phyloP scores from a whole-genome alignment of 495 filamentous ascomycete genomes.

The Aspergillus kassunensis region DNA sequence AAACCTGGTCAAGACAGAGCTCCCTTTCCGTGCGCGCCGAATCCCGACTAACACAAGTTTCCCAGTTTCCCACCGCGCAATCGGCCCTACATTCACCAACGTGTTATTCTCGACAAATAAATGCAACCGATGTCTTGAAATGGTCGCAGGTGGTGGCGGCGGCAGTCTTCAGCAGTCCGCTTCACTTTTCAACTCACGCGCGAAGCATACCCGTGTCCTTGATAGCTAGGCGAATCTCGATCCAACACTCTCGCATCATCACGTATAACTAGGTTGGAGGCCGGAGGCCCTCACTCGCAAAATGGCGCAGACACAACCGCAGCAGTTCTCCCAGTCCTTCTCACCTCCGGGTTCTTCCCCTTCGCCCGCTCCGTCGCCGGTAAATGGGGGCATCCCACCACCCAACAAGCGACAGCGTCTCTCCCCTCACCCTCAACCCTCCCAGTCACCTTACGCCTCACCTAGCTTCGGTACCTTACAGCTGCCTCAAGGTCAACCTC shows the following conservation, averaged over 20 bases:
- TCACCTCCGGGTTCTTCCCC: constrained; percentile 53
- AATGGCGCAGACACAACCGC: constrained; percentile 65
- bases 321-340: constrained; percentile 48
- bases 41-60: constrained; percentile 11
- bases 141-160: constrained; percentile 41
- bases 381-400: constrained; percentile 40
- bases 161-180: constrained; percentile 43
- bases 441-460: constrained; percentile 47
- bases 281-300: constrained; percentile 21
- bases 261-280: background rate
- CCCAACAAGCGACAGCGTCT: constrained; percentile 65
- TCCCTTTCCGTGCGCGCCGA: constrained; percentile 22
- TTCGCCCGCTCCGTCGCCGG: constrained; percentile 43
- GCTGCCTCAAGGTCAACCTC: constrained; percentile 31
- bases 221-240: constrained; percentile 17
- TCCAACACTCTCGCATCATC: constrained; percentile 2
- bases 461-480: constrained; percentile 47
- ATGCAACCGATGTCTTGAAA: constrained; percentile 36
- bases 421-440: constrained; percentile 56
- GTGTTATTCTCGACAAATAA: background rate
- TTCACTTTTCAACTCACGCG: constrained; percentile 36
- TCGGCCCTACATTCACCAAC: background rate
- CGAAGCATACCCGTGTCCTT: constrained; percentile 30
- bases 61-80: constrained; percentile 12
- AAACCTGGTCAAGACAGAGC: constrained; percentile 24